Percentiles rank a stretch among this genome's conserved stretches.
phyloP scores from a whole-genome alignment of 306 rosid species.

The Prunus davidiana region DNA sequence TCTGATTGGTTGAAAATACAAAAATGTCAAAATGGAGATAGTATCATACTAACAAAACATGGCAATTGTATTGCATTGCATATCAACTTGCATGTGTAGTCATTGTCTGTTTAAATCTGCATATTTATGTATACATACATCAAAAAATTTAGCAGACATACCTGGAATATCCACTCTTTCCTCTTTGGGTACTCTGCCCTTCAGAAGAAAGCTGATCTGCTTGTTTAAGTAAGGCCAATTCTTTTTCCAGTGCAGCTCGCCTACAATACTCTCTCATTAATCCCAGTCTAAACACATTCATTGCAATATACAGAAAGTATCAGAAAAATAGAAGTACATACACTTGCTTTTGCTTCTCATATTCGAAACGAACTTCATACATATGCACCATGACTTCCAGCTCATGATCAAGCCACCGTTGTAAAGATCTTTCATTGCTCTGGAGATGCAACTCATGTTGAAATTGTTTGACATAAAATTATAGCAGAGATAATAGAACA shows the following conservation, averaged over 20 bases:
- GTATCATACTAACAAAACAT: slow-evolving; percentile 20
- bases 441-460: slow-evolving; percentile 29
- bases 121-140: neutral
- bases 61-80: neutral
- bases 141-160: slow-evolving; percentile 5
- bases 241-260: slow-evolving; percentile 61
- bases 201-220: slow-evolving; percentile 46
- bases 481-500: neutral
- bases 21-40: neutral
- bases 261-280: slow-evolving; percentile 37
- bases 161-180: slow-evolving; percentile 57
- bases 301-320: slow-evolving; percentile 4
- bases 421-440: slow-evolving; percentile 63
- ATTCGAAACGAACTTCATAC: slow-evolving; percentile 73
- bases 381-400: slow-evolving; percentile 70
- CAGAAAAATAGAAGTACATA: slow-evolving; percentile 30
- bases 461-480: neutral
- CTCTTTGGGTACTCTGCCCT: slow-evolving; percentile 36
- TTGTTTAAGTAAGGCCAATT: slow-evolving; percentile 56
- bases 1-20: slow-evolving; percentile 35
- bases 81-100: neutral
- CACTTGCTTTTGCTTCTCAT: slow-evolving; percentile 69
- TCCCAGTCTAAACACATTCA: slow-evolving; percentile 1
- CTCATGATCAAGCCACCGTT: slow-evolving; percentile 82
- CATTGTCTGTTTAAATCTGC: neutral